Evolutionary conservation across 164 flowering plant species (phyloP).

Genomic region (Liriodendron chinense): DNA sequence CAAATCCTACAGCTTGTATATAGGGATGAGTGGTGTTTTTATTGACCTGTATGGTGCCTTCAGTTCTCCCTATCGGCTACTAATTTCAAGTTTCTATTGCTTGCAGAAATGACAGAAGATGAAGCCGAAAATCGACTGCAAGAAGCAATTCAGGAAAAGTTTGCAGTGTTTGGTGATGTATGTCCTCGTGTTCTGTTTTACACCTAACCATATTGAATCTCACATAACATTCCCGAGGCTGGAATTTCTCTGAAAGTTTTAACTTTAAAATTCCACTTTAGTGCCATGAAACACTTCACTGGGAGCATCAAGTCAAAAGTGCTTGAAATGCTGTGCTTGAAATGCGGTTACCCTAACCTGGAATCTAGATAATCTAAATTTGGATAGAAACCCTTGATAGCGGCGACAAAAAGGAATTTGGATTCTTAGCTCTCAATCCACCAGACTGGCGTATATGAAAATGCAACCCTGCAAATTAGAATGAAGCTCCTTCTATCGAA

Average conservation of each 20-base stretch:
- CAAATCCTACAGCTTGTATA: not conserved
- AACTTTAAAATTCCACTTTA: not conserved
- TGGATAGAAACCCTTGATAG: not conserved
- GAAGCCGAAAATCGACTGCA: slow-evolving; percentile 96
- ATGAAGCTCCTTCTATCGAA: no score
- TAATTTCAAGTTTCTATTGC: slow-evolving; percentile 13
- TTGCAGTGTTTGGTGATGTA: slow-evolving; percentile 92
- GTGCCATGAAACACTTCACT: not conserved
- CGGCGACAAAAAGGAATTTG: not conserved
- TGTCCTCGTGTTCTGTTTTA: slow-evolving; percentile 18
- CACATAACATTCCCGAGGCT: not conserved
- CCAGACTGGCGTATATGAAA: not conserved
- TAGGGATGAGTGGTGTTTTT: not conserved
- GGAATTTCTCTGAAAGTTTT: not conserved
- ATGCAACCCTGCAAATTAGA: no score
- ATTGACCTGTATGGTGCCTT: not conserved
- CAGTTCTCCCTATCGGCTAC: not conserved
- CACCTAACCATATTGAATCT: not conserved
- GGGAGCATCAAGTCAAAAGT: not conserved
- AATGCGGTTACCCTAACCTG: not conserved
- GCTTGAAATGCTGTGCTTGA: not conserved
- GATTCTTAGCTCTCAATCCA: not conserved
- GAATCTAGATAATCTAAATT: not conserved
- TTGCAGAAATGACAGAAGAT: slow-evolving; percentile 84
- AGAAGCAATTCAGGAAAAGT: slow-evolving; percentile 91